A percentile compares a stretch with the other conserved stretches of the same genome.
Conservation (phyloP, 176 grass and related monocot species). For the Avena atlantica region DNA sequence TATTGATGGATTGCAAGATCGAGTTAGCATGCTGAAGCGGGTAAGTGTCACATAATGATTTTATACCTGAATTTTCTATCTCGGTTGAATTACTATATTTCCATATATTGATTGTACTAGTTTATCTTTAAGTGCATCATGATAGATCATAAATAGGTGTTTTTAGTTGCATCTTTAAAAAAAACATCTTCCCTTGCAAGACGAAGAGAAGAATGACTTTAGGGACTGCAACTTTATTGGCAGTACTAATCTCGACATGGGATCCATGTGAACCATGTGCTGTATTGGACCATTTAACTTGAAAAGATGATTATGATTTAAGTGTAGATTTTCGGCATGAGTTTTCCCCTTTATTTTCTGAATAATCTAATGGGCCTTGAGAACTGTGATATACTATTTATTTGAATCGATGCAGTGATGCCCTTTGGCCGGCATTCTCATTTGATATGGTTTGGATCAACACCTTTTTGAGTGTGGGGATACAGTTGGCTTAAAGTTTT, state of each 20-base stretch:
- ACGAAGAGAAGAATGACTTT: background rate
- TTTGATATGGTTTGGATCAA: background rate
- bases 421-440: background rate
- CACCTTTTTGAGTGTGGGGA: background rate
- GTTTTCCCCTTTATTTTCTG: background rate
- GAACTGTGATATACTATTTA: constrained; percentile 5
- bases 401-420: background rate
- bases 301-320: background rate
- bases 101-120: background rate
- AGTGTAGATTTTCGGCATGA: background rate
- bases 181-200: background rate
- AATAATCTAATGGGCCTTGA: background rate
- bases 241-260: background rate
- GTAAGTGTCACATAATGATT: constrained; percentile 51
- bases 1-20: constrained; percentile 91
- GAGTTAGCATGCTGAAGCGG: constrained; percentile 94
- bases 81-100: background rate
- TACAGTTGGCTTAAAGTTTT: constrained; percentile 29
- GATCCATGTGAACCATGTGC: constrained; percentile 23
- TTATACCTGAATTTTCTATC: background rate
- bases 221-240: background rate
- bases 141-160: background rate
- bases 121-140: background rate
- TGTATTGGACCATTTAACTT: constrained; percentile 27
- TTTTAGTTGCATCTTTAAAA: background rate